Evolutionary conservation across 2,329 filamentous ascomycete species (phyloP), one percentile per base, ranked within the genome.

Genomic region (Phyllosticta citribraziliensis): DNA sequence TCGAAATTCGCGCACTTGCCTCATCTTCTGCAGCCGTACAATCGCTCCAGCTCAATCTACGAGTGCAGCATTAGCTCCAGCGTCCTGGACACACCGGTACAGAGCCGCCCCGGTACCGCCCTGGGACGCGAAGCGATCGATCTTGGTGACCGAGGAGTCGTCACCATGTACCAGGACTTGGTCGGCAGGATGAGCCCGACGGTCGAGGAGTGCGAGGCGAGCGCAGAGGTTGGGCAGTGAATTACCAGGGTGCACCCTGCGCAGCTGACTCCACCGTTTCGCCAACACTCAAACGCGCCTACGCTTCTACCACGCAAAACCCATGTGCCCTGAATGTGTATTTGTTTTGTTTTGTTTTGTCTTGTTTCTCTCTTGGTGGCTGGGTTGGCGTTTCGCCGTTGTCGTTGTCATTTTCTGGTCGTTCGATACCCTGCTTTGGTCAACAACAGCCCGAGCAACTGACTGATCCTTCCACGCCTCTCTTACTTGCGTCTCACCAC

Each of bases 131-230:
- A 55, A 55, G 53, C 52, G 52, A 12, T 20, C 52, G 12, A 53
- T 40, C 14, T 53, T 19, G 40, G 19, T 17, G 59, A 51, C 6
- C 14, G 55, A n/a, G 54, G 52, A 27, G 50, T 61, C 20, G 55
- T 56, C 40, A 56, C 20, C 17, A 57, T 61, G 54, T 61, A 61
- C 17, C 59, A 61, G 20, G 52, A 60, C 25, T 9, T 60, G 35
- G 35, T 52, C 6, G 58, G 58, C 40, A 47, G 40, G 40, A 47
- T 47, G 40, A 47, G 40, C 40, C 40, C 40, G 40, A 47, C 40
- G n/a, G 40, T 47, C 17, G 40, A 47, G n/a, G 40, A 47, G 40
- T n/a, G 40, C 40, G 40, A 47, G 40, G 17, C 40, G 40, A 47
- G 40, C 40, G 14, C 17, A n/a, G 40, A 47, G n/a, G 40, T 47